Conservation (phyloP, 2,329 filamentous ascomycete species). For the Talaromyces marneffei region DNA sequence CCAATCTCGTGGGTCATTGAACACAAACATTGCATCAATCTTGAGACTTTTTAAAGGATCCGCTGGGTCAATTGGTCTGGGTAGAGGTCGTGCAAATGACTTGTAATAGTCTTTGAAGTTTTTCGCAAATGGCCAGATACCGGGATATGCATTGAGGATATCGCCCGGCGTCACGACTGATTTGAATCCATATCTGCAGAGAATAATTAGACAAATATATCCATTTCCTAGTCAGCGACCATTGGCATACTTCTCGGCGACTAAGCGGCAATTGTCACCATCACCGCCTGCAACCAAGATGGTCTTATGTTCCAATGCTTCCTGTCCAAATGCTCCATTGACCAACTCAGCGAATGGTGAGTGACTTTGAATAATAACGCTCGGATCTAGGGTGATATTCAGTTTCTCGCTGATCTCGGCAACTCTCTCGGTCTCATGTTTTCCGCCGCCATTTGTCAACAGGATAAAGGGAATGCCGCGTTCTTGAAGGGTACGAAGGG, state of each 20-base stretch:
- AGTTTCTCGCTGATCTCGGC: slow-evolving; percentile 63
- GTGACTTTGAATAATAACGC: slow-evolving; percentile 81
- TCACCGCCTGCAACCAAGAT: slow-evolving; percentile 69
- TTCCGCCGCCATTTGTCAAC: slow-evolving; percentile 91
- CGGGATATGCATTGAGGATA: slow-evolving; percentile 66
- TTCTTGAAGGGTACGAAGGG: slow-evolving; percentile 66
- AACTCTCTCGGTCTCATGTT: slow-evolving; percentile 68
- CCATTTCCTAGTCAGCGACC: neutral
- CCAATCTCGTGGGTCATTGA: slow-evolving; percentile 96
- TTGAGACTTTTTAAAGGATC: slow-evolving; percentile 55
- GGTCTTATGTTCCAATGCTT: slow-evolving; percentile 56
- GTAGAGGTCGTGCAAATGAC: slow-evolving; percentile 33
- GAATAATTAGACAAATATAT: neutral
- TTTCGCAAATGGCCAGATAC: slow-evolving; percentile 77
- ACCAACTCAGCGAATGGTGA: slow-evolving; percentile 76
- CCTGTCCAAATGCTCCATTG: slow-evolving; percentile 50
- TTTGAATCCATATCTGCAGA: slow-evolving; percentile 63
- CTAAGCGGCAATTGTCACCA: slow-evolving; percentile 59
- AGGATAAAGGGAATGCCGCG: slow-evolving; percentile 85
- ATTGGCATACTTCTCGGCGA: slow-evolving; percentile 58
- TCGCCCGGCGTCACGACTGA: slow-evolving; percentile 82
- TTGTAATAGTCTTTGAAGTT: slow-evolving; percentile 60
- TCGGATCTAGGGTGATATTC: slow-evolving; percentile 56
- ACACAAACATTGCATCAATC: slow-evolving; percentile 86
- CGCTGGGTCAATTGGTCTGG: slow-evolving; percentile 31